Evolutionary conservation across 1,284 basidiomycete species (phyloP), one percentile per base, ranked within the genome.

Genomic region (Puccinia triticina): DNA sequence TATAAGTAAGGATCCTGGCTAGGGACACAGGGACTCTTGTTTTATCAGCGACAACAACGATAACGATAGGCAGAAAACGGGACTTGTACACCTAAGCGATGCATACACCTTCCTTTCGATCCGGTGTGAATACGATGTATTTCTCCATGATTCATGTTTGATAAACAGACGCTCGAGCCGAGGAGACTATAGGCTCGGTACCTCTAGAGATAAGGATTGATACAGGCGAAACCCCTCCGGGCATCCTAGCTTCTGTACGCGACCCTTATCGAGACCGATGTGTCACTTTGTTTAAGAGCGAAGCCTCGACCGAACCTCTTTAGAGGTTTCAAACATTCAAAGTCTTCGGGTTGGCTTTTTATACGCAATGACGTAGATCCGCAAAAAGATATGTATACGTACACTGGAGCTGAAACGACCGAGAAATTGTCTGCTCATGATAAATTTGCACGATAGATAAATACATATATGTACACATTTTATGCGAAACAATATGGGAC

Each of bases 1-100:
- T 43, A 40, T 37, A 61, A 14, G 29, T 23, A 34, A 18, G 59
- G 59, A 21, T 12, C 4, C 59, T 66, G 4, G 34, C 12, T 66
- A 1, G 2, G 29, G 64, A 21, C n/a, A 26, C 21, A 8, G n/a
- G 23, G 66, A 48, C 43, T 26, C 32, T 16, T 21, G 10, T 69
- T 21, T 48, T 69, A 69, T 69, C 40, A 37, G 21, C 43, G 23
- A 26, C 66, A 29, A 26, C 40, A 21, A 69, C 46, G 66, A 48
- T 69, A 69, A n/a, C 34, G 71, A 73, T 73, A 73, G 71, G 71
- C 50, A 73, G 55, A 29, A 55, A 29, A 53, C 71, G 71, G 71
- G 50, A 55, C 46, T 32, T 50, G 26, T 34, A 50, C 29, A 37
- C 23, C 12, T 57, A 4, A 26, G 55, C 40, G 66, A 48, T 14